Percentiles rank a stretch among this genome's conserved stretches.
phyloP scores from a whole-genome alignment of 2,329 filamentous ascomycete species.

The Cyphellophora attinorum region DNA sequence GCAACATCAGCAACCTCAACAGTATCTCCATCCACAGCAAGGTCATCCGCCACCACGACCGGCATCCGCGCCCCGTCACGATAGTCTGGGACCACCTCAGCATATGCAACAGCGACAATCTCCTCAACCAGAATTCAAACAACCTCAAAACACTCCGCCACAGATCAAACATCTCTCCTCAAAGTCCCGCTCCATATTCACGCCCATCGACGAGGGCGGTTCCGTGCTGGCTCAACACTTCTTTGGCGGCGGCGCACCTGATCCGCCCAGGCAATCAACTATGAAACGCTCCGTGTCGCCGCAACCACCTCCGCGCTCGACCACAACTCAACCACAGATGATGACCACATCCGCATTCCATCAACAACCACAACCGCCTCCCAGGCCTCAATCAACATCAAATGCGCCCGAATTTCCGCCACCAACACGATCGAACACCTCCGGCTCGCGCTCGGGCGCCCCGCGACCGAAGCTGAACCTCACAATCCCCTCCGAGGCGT shows the following conservation, averaged over 20 bases:
- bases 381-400: conserved; percentile 41
- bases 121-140: conserved; percentile 22
- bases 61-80: conserved; percentile 45
- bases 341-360: conserved; percentile 34
- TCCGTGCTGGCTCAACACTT: conserved; percentile 80
- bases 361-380: conserved; percentile 37
- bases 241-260: conserved; percentile 54
- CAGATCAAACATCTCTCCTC: conserved; percentile 54
- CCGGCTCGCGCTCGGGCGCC: conserved; percentile 55
- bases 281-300: conserved; percentile 48
- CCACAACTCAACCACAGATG: conserved; percentile 7
- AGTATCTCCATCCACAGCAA: conserved; percentile 36
- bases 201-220: conserved; percentile 85
- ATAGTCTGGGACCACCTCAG: conserved; percentile 45
- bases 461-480: conserved; percentile 80
- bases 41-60: conserved; percentile 25
- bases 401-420: conserved; percentile 63
- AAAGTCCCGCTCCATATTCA: conserved; percentile 89
- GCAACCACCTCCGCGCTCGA: conserved; percentile 43
- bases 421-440: conserved; percentile 60
- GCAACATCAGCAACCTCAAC: conserved; percentile 25
- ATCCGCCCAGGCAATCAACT: conserved; percentile 32
- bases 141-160: conserved; percentile 30
- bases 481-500: conserved; percentile 86
- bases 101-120: conserved; percentile 31